Conservation (phyloP, 129 eudicot genomes). For the Daucus carota region DH1_v3.0 NC_030385.2:37966001-37966500, state of each 20-base stretch:
- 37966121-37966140: conserved; percentile 79
- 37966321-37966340: not conserved
- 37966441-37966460: conserved; percentile 75
- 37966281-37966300: not conserved
- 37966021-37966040: not conserved
- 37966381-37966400: conserved; percentile 97
- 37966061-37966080: not conserved
- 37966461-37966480: conserved; percentile 57
- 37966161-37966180: conserved; percentile 83
- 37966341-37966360: conserved; percentile 13
- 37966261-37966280: conserved; percentile 12
- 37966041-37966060: not conserved
- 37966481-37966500: conserved; percentile 11
- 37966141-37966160: conserved; percentile 90
- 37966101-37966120: conserved; percentile 99
- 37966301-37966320: not conserved
- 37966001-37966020: not conserved
- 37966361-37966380: conserved; percentile 86
- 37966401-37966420: conserved; percentile 92
- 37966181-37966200: conserved; percentile 79
- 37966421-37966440: conserved; percentile 84
- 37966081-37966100: conserved; percentile 58
- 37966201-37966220: conserved; percentile 82
- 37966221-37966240: conserved; percentile 80
- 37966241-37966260: conserved; percentile 93